A percentile compares a stretch with the other conserved stretches of the same genome.
Conservation (phyloP, 306 rosid genomes). For the Trifolium repens region DNA sequence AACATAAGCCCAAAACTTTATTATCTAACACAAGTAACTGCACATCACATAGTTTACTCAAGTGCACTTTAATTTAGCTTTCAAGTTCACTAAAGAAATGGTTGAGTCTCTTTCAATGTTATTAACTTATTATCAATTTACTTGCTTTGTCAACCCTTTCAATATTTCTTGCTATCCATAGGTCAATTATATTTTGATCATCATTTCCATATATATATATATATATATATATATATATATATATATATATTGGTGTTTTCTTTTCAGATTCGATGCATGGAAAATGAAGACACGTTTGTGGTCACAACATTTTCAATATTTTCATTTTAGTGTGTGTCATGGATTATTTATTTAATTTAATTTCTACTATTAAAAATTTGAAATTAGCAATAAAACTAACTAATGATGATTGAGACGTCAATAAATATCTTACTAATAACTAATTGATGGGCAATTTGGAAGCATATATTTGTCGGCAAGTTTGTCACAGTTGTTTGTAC, state of each 20-base stretch:
- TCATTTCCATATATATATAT: background rate
- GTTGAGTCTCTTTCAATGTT: background rate
- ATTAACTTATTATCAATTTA: background rate
- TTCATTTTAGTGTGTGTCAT: background rate
- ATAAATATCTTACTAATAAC: background rate
- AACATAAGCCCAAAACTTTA: no score
- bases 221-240: background rate
- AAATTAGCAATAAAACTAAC: background rate
- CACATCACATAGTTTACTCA: background rate
- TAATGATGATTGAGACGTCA: background rate
- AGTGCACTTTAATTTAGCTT: background rate
- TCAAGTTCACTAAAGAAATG: background rate
- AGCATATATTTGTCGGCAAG: background rate
- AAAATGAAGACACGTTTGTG: background rate
- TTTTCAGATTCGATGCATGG: background rate
- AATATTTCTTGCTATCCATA: background rate
- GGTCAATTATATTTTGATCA: background rate
- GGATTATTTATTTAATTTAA: no score
- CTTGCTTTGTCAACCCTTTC: background rate
- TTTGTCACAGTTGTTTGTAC: background rate
- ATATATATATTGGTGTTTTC: background rate
- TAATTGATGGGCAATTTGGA: background rate
- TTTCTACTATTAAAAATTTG: background rate
- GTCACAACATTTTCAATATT: background rate
- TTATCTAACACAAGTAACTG: no score